phyloP scores from a whole-genome alignment of 2,329 filamentous ascomycete genomes.

The Paramyrothecium sp. region DNA sequence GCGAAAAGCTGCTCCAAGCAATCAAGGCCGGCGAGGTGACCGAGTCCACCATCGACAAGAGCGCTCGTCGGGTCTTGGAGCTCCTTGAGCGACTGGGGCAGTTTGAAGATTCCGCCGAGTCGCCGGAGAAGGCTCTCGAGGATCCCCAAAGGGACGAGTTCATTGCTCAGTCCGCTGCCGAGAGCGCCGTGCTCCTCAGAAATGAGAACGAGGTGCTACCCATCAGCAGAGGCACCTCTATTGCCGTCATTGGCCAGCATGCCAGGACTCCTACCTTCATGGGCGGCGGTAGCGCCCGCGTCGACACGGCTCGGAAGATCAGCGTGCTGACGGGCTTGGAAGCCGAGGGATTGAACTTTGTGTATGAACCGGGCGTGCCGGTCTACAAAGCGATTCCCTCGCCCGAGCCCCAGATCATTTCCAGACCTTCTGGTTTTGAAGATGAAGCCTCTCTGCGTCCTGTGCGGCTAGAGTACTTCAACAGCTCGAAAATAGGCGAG shows the following conservation, averaged over 20 bases:
- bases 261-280: conserved; percentile 56
- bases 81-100: conserved; percentile 1
- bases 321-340: conserved; percentile 62
- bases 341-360: no score
- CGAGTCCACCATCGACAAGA: conserved; percentile 3
- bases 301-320: conserved; percentile 43
- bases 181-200: conserved; percentile 72
- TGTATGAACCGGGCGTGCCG: no score
- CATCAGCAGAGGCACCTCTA: conserved; percentile 59
- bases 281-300: conserved; percentile 59
- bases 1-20: not conserved
- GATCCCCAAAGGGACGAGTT: no score
- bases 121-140: conserved; percentile 1
- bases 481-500: no score
- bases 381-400: no score
- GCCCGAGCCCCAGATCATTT: no score
- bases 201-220: conserved; percentile 66
- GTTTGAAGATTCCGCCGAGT: conserved; percentile 7
- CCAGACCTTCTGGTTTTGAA: no score
- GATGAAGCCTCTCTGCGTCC: conserved; percentile 57
- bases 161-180: no score
- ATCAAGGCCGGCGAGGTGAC: no score
- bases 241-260: conserved; percentile 56
- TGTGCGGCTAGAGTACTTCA: conserved; percentile 52
- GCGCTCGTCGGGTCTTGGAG: conserved; percentile 1